phyloP scores from a whole-genome alignment of 192 early-diverging fungal species.

The Lunasporangiospora selenospora region DNA sequence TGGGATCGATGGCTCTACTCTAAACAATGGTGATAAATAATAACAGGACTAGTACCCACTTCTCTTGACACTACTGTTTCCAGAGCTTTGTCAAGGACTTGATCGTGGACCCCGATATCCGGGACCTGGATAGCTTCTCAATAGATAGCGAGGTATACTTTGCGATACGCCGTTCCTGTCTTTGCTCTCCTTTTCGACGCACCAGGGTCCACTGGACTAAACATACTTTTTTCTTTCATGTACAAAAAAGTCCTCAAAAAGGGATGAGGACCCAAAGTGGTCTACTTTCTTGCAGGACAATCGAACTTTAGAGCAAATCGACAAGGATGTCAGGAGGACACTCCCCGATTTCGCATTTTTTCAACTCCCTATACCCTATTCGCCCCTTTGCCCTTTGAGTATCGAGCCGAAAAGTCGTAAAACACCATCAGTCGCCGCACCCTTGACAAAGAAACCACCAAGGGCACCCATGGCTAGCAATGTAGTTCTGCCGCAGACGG shows the following conservation, averaged over 20 bases:
- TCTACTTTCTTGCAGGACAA: slow-evolving; percentile 67
- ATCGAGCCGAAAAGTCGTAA: slow-evolving; percentile 43
- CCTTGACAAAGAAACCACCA: not conserved
- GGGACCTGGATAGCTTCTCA: slow-evolving; percentile 17
- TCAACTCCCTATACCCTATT: slow-evolving; percentile 65
- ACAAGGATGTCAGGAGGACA: slow-evolving; percentile 78
- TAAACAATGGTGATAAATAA: not conserved
- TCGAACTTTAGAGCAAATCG: slow-evolving; percentile 70
- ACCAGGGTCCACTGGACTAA: not conserved
- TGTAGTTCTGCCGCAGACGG: not conserved
- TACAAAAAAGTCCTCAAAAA: slow-evolving; percentile 48
- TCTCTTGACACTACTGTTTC: not conserved
- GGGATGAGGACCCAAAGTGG: slow-evolving; percentile 64
- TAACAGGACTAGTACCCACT: not conserved
- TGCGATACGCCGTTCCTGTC: slow-evolving; percentile 12
- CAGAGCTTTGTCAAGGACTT: slow-evolving; percentile 70
- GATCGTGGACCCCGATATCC: slow-evolving; percentile 61
- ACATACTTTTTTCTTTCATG: not conserved
- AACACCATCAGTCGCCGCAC: slow-evolving; percentile 22
- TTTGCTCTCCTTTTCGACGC: not conserved
- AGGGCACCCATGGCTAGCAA: not conserved
- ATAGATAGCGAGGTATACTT: slow-evolving; percentile 54
- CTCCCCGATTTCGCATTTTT: slow-evolving; percentile 81
- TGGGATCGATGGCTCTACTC: not conserved
- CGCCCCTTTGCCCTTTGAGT: slow-evolving; percentile 57